phyloP scores from a whole-genome alignment of 164 flowering plant genomes.

The Vitis labrusca region DNA sequence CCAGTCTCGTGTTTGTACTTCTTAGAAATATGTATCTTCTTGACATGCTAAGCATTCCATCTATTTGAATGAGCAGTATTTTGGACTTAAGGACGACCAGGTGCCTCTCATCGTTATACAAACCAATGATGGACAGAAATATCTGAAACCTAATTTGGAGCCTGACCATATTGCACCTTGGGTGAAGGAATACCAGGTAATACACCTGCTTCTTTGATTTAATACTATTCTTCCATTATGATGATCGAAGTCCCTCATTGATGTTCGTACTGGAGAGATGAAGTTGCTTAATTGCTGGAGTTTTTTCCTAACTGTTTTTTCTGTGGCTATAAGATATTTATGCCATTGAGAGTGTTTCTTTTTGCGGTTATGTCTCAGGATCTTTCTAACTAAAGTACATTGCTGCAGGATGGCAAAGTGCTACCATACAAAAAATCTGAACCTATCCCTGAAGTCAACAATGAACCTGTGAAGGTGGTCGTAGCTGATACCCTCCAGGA shows the following conservation, averaged over 20 bases:
- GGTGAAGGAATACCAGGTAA: conserved; percentile 81
- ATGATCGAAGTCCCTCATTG: too few species aligned
- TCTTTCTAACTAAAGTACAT: conserved; percentile 5
- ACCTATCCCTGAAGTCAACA: conserved; percentile 81
- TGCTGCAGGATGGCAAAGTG: conserved; percentile 67
- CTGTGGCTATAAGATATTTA: neutral
- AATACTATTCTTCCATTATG: too few species aligned
- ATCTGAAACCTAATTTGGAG: conserved; percentile 58
- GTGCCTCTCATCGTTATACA: conserved; percentile 78
- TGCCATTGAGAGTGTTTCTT: neutral
- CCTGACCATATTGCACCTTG: conserved; percentile 74
- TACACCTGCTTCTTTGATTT: neutral
- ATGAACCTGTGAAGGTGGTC: conserved; percentile 95
- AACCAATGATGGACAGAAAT: conserved; percentile 57
- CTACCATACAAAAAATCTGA: conserved; percentile 65
- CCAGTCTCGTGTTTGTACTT: neutral
- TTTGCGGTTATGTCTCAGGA: neutral
- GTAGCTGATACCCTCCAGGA: conserved; percentile 82
- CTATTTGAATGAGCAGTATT: conserved; percentile 53
- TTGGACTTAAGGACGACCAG: conserved; percentile 73
- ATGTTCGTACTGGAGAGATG: too few species aligned
- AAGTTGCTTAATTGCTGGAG: too few species aligned
- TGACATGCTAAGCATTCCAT: conserved; percentile 1
- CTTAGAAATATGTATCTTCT: neutral
- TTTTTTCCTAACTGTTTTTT: too few species aligned